A percentile compares a stretch with the other conserved stretches of the same genome.
These are phyloP conservation scores for Lachancea meyersii DNA, from an alignment of 805 yeast species.

Conservation along the genomic window DNA sequence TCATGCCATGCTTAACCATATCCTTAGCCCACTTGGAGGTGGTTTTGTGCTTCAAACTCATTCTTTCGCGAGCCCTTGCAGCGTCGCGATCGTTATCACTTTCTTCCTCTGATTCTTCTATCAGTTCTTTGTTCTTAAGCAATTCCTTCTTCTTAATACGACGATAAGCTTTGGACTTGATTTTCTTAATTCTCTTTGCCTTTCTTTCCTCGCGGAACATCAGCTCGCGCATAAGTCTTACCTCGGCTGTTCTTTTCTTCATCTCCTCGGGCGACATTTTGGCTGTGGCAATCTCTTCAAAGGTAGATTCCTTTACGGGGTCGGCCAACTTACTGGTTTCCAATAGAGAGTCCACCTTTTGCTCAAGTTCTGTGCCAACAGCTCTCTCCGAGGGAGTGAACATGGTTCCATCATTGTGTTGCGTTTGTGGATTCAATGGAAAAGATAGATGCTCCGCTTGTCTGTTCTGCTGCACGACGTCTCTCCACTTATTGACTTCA, in stretches of 20 bases:
- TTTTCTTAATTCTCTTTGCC: slow-evolving; percentile 87
- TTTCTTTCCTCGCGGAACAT: slow-evolving; percentile 93
- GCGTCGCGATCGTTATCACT: slow-evolving; percentile 60
- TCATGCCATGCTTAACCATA: slow-evolving; percentile 82
- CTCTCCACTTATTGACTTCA: slow-evolving; percentile 86
- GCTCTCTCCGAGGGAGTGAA: slow-evolving; percentile 42
- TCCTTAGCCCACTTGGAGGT: slow-evolving; percentile 86
- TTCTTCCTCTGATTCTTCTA: slow-evolving; percentile 41
- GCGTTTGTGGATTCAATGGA: slow-evolving; percentile 46
- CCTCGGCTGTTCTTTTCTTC: slow-evolving; percentile 67
- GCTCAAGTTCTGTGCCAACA: slow-evolving; percentile 58
- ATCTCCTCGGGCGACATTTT: slow-evolving; percentile 76
- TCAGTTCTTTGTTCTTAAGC: slow-evolving; percentile 58
- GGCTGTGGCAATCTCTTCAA: slow-evolving; percentile 81
- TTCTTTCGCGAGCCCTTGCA: slow-evolving; percentile 83
- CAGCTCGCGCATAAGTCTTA: slow-evolving; percentile 87
- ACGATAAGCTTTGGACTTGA: slow-evolving; percentile 85
- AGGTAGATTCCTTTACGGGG: slow-evolving; percentile 71
- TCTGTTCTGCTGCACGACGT: slow-evolving; percentile 69
- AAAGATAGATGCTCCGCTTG: slow-evolving; percentile 80
- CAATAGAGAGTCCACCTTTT: slow-evolving; percentile 54
- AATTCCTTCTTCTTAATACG: slow-evolving; percentile 82
- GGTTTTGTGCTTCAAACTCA: slow-evolving; percentile 85
- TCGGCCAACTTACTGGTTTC: slow-evolving; percentile 61
- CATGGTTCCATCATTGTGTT: slow-evolving; percentile 46